Percentiles rank a stretch among this genome's conserved stretches.
Conservation (phyloP, 768 basidiomycete genomes). For the Clathrus columnatus region DNA sequence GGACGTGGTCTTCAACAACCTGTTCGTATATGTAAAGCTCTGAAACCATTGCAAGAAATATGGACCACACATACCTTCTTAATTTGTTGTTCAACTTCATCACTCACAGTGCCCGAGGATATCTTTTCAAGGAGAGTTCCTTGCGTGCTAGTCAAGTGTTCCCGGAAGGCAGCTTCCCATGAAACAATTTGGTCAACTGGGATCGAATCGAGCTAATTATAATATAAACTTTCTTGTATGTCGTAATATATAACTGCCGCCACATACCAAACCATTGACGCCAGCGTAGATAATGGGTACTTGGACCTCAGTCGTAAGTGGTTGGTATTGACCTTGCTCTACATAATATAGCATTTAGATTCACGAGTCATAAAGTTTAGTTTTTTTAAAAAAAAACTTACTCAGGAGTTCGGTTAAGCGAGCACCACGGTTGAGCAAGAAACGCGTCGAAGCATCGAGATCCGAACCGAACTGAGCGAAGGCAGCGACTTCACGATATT, state of each 20-base stretch:
- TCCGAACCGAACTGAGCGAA: constrained; percentile 99
- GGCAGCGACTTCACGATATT: constrained; percentile 99
- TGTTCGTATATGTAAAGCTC: not conserved
- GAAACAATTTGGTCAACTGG: constrained; percentile 90
- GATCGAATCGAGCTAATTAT: constrained; percentile 75
- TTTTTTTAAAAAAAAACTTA: constrained; percentile 30
- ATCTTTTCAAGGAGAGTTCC: constrained; percentile 75
- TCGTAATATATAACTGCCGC: not conserved
- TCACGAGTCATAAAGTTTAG: not conserved
- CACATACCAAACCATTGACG: constrained; percentile 92
- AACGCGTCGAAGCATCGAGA: constrained; percentile 97
- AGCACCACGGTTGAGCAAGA: constrained; percentile 95
- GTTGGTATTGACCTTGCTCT: constrained; percentile 99
- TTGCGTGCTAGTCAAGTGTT: constrained; percentile 73
- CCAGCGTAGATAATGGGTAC: constrained; percentile 99
- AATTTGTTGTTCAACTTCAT: constrained; percentile 87
- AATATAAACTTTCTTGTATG: not conserved
- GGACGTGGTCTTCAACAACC: constrained; percentile 77
- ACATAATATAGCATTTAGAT: constrained; percentile 14
- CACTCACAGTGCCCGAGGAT: constrained; percentile 70
- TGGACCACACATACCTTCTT: constrained; percentile 51
- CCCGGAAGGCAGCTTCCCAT: constrained; percentile 91
- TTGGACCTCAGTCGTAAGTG: constrained; percentile 89
- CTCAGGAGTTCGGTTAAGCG: constrained; percentile 95
- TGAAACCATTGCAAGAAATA: not conserved